A percentile compares a stretch with the other conserved stretches of the same genome.
Evolutionary conservation across 2,329 filamentous ascomycete genomes (phyloP).

Genomic region (Arachnomyces sp.): DNA sequence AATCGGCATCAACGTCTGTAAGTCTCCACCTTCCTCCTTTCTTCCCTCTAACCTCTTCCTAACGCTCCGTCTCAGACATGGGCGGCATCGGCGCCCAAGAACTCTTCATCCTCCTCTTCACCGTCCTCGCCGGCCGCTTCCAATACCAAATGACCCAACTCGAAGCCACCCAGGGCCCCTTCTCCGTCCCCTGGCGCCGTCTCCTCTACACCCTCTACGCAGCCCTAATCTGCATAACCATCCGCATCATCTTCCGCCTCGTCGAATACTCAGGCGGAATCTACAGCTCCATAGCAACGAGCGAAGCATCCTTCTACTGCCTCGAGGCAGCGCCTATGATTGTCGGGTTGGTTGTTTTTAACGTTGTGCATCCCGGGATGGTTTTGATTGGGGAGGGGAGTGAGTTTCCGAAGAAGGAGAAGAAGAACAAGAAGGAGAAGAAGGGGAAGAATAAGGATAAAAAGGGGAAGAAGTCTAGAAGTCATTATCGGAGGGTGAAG

Average conservation of each 20-base stretch:
- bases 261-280: constrained; percentile 53
- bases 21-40: constrained; percentile 1
- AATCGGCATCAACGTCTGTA: constrained; percentile 20
- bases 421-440: constrained; percentile 8
- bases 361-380: constrained; percentile 31
- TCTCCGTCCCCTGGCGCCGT: constrained; percentile 22
- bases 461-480: background rate
- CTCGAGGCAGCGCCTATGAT: constrained; percentile 37
- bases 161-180: constrained; percentile 12
- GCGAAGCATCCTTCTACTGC: constrained; percentile 31
- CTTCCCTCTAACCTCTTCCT: background rate
- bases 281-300: constrained; percentile 31
- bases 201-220: constrained; percentile 47
- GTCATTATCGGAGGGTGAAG: background rate
- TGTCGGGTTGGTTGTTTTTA: constrained; percentile 27
- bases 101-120: constrained; percentile 44
- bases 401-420: constrained; percentile 21
- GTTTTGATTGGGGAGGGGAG: constrained; percentile 23
- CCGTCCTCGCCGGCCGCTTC: constrained; percentile 43
- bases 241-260: constrained; percentile 51
- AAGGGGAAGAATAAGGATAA: background rate
- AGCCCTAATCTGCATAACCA: constrained; percentile 43
- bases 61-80: constrained; percentile 15
- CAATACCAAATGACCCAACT: constrained; percentile 35
- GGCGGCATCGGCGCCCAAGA: constrained; percentile 44